A percentile compares a stretch with the other conserved stretches of the same genome.
Conservation (phyloP, 1,284 basidiomycete genomes). For the Cryptococcus sp. region DNA sequence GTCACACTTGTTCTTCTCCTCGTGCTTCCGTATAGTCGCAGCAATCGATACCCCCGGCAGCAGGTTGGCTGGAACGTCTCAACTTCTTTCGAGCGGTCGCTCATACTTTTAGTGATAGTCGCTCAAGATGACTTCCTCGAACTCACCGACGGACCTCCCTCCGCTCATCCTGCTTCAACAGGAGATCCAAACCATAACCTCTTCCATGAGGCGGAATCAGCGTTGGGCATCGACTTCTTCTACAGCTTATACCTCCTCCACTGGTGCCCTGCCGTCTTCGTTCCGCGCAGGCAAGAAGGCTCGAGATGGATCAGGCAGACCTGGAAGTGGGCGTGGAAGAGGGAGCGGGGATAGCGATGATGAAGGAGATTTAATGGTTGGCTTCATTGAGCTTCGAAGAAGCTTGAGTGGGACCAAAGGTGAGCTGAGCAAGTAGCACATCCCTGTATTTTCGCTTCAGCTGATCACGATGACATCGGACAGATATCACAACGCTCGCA, state of each 20-base stretch:
- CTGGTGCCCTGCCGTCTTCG: slow-evolving; percentile 32
- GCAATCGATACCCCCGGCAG: no score
- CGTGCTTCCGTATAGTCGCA: no score
- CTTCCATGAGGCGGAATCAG: slow-evolving; percentile 95
- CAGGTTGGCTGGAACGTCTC: not conserved
- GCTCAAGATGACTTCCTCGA: slow-evolving; percentile 11
- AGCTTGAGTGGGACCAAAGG: slow-evolving; percentile 71
- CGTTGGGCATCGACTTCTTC: slow-evolving; percentile 70
- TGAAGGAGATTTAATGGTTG: slow-evolving; percentile 74
- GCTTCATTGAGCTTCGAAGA: slow-evolving; percentile 83
- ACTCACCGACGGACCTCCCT: slow-evolving; percentile 36
- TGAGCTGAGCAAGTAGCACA: slow-evolving; percentile 51
- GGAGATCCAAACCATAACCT: slow-evolving; percentile 89
- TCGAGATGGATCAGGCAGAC: slow-evolving; percentile 3
- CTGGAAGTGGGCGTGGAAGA: slow-evolving; percentile 12
- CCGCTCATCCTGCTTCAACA: slow-evolving; percentile 50
- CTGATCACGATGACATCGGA: slow-evolving; percentile 14
- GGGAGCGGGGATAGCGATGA: slow-evolving; percentile 30
- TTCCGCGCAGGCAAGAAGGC: slow-evolving; percentile 12
- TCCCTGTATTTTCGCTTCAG: not conserved
- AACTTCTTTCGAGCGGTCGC: not conserved
- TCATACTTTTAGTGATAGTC: not conserved
- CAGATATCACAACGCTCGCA: slow-evolving; percentile 65
- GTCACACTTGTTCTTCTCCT: no score
- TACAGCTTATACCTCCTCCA: slow-evolving; percentile 30